Evolutionary conservation across 495 filamentous ascomycete species (phyloP).

Genomic region (Aspergillus leporis): DNA sequence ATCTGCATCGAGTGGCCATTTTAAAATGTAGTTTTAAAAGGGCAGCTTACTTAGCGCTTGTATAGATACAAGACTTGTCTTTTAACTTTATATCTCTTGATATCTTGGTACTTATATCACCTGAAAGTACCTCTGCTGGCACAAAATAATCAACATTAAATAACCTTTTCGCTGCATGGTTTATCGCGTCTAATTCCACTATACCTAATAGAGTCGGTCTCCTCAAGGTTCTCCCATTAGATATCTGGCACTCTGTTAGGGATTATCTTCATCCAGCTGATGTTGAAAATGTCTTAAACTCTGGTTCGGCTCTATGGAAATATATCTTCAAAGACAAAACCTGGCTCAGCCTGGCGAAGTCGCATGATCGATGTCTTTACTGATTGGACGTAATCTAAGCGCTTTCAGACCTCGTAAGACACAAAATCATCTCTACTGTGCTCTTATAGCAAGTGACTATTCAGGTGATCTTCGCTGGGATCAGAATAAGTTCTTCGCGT

Average conservation of each 20-base stretch:
- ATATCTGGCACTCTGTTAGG: slow-evolving; percentile 7
- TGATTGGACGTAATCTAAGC: slow-evolving; percentile 9
- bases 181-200: too few species aligned
- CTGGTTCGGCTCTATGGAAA: slow-evolving; percentile 10
- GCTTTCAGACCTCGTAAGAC: not conserved
- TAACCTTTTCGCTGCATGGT: too few species aligned
- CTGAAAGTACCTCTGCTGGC: too few species aligned
- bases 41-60: too few species aligned
- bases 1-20: too few species aligned
- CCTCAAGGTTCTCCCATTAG: not conserved
- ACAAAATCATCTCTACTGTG: slow-evolving; percentile 8
- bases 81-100: too few species aligned
- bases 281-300: slow-evolving; percentile 6
- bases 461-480: slow-evolving; percentile 9
- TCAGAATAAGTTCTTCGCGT: not conserved
- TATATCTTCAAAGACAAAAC: slow-evolving; percentile 8
- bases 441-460: slow-evolving; percentile 9
- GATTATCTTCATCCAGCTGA: slow-evolving; percentile 6
- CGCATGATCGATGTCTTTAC: slow-evolving; percentile 12
- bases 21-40: too few species aligned
- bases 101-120: too few species aligned
- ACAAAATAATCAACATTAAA: too few species aligned
- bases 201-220: too few species aligned
- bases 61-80: too few species aligned
- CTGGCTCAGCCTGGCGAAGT: slow-evolving; percentile 6